These are phyloP conservation scores for Sporothrix humicola DNA, from an alignment of 2,329 filamentous ascomycete genomes.

Conservation along the genomic window DNA sequence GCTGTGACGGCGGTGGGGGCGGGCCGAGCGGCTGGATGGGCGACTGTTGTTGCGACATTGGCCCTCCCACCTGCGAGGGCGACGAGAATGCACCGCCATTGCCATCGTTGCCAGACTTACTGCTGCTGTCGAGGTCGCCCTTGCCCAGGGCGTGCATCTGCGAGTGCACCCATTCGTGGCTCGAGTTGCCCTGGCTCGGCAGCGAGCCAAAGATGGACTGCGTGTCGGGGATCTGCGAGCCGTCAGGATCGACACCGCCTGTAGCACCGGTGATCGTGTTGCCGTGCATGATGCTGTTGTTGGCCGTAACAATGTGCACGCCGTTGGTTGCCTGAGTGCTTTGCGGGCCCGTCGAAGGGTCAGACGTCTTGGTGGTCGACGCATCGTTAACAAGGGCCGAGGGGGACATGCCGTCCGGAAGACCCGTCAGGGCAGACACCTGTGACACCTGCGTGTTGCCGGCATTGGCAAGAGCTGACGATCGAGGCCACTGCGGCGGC, in stretches of 20 bases:
- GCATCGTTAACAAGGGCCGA: conserved; percentile 77
- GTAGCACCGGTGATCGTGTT: background rate
- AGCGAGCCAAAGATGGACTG: conserved; percentile 46
- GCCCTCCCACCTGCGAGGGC: background rate
- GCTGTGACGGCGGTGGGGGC: conserved; percentile 46
- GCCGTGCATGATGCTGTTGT: background rate
- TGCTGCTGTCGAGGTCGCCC: conserved; percentile 44
- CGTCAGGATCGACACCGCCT: conserved; percentile 41
- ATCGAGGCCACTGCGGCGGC: conserved; percentile 48
- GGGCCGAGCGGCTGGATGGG: conserved; percentile 34
- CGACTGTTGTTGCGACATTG: conserved; percentile 23
- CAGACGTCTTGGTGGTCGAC: conserved; percentile 89
- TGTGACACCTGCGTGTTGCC: conserved; percentile 68
- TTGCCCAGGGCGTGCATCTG: conserved; percentile 58
- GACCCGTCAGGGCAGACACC: conserved; percentile 62
- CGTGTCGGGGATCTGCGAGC: conserved; percentile 61
- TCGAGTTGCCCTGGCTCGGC: conserved; percentile 49
- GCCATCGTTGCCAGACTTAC: background rate
- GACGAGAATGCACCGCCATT: conserved; percentile 11
- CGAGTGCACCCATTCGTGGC: conserved; percentile 64
- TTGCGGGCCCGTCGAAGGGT: conserved; percentile 67
- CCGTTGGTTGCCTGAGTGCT: conserved; percentile 78
- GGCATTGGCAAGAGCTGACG: conserved; percentile 45
- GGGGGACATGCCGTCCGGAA: conserved; percentile 64
- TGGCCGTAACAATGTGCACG: conserved; percentile 47